Base-by-base conservation (phyloP, 2,329 filamentous ascomycete species). In the Aspergillus fijiensis region DNA sequence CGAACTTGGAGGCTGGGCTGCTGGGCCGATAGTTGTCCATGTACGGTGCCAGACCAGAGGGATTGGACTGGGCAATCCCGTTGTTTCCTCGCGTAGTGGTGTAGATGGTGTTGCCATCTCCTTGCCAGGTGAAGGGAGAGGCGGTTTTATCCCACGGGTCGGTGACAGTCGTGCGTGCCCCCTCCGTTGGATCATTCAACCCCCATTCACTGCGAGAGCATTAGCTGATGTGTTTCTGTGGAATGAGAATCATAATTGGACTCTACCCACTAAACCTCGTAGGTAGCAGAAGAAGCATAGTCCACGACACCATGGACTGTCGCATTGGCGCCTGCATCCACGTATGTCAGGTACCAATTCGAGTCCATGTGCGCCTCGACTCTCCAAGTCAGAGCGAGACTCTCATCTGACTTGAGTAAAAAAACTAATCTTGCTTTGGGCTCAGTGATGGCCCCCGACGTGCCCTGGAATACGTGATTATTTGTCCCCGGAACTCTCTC, bases 271-370 rank as follows among this genome's bases (percentile, higher is more conserved):
- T 57, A 64, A n/a, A 64, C 60, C 49, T 64, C 33, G 19, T 62
- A 64, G 14, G 52, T 51, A 2, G 62, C 62, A 4, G 53, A 49
- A 5, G 62, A 55, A 5, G 60, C 60, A 27, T 64, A 64, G 50
- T 64, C 58, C 4, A 64, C 53, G 12, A 63, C 58, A 25, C 60
- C 62, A n/a, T 64, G 58, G 19, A 64, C 39, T 3, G 42, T 48
- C 3, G 60, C 39, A 25, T 35, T 54, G 25, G 19, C 51, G 5
- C 51, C 45, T 10, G 62, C 60, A 49, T 64, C 62, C 9, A 64
- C 45, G 25, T 64, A 64, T n/a, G 60, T 59, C 51, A 60, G 49
- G 7, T 60, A 53, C 62, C 62, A 64, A 29, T 64, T 60, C 39
- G 48, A 31, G 12, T 58, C 53, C 10, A 60, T 39, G 49, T 64